Percentiles rank a stretch among this genome's conserved stretches.
Conservation (phyloP, 495 filamentous ascomycete species). For the Penicillium simplicissimum region DNA sequence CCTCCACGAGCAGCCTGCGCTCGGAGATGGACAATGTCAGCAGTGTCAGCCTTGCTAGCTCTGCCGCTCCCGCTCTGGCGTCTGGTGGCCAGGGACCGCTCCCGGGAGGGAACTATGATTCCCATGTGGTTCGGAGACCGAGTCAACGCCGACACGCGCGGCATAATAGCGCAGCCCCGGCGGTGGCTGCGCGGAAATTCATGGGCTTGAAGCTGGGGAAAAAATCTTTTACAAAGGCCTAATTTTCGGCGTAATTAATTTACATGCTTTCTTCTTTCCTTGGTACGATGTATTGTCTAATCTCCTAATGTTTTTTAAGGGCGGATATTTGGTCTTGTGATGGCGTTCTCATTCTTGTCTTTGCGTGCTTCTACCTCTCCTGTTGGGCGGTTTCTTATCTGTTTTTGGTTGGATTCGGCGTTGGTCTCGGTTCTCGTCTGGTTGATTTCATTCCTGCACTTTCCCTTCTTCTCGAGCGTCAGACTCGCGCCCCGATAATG, state of each 20-base stretch:
- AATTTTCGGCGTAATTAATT: slow-evolving; percentile 11
- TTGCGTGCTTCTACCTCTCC: background rate
- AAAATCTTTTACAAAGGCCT: slow-evolving; percentile 30
- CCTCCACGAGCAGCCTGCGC: slow-evolving; percentile 62
- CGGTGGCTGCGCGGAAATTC: slow-evolving; percentile 28
- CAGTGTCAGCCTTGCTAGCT: background rate
- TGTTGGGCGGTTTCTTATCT: background rate
- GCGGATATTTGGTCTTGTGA: background rate
- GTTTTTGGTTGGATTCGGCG: background rate
- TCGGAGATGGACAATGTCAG: slow-evolving; percentile 53
- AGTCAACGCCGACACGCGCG: slow-evolving; percentile 26
- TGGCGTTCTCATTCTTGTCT: background rate
- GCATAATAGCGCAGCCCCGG: slow-evolving; percentile 24
- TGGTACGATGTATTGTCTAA: slow-evolving; percentile 5
- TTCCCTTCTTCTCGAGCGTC: background rate
- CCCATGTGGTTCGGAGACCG: slow-evolving; percentile 15
- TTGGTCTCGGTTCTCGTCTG: background rate
- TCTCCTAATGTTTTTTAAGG: slow-evolving; percentile 10
- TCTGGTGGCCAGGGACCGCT: slow-evolving; percentile 8
- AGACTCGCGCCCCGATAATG: background rate
- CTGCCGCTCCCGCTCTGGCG: background rate
- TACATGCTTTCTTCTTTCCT: background rate
- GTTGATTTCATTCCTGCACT: no score
- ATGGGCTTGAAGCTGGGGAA: slow-evolving; percentile 42
- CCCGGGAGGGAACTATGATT: slow-evolving; percentile 12